Percentiles rank a stretch among this genome's conserved stretches.
Conservation (phyloP, 495 filamentous ascomycete species). For the Schizothecium vesticola region DNA sequence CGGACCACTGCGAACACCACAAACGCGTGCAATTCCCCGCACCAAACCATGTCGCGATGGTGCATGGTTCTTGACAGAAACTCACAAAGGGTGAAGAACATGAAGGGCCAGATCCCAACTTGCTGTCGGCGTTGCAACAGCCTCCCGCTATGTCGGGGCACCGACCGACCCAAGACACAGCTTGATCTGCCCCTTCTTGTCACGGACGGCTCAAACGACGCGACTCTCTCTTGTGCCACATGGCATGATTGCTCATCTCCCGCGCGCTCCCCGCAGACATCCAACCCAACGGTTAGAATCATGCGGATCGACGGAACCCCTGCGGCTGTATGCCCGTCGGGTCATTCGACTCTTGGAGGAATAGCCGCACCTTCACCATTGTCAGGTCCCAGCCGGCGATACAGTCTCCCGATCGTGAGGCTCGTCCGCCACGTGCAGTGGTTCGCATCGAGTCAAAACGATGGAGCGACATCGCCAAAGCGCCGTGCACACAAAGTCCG, state of each 20-base stretch:
- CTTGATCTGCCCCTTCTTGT: not conserved
- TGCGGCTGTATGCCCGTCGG: not conserved
- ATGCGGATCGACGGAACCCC: constrained; percentile 6
- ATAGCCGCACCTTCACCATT: not conserved
- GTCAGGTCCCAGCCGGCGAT: not conserved
- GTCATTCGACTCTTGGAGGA: not conserved
- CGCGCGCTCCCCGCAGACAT: constrained; percentile 3
- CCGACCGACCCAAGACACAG: not conserved
- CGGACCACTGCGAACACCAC: not conserved
- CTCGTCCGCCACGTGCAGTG: not conserved
- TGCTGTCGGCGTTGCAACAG: not conserved
- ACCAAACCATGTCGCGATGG: not conserved
- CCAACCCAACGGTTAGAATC: constrained; percentile 4
- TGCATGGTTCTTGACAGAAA: not conserved
- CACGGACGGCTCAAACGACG: not conserved
- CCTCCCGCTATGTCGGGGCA: not conserved
- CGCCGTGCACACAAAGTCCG: not conserved
- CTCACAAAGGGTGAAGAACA: not conserved
- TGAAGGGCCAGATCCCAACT: not conserved
- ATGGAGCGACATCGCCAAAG: not conserved
- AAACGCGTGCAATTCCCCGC: not conserved
- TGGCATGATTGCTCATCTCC: constrained; percentile 13
- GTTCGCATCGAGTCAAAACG: not conserved
- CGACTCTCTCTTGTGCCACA: constrained; percentile 2
- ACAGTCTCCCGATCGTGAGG: not conserved